phyloP scores from a whole-genome alignment of 1,139 yeast species.

The Suhomyces bolitotheri region DNA sequence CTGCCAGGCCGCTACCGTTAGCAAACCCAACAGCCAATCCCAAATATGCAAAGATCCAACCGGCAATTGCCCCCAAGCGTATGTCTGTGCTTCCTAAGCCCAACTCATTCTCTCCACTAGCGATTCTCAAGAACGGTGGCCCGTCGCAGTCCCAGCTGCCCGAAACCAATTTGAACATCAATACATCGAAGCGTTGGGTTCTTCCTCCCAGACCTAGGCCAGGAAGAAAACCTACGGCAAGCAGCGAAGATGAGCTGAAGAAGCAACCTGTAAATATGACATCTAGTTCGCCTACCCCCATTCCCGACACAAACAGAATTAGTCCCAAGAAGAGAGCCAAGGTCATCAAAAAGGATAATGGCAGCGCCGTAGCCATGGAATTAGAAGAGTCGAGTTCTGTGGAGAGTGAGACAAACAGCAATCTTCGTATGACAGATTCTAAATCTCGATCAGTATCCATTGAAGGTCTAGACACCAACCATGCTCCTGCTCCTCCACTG shows the following conservation, averaged over 20 bases:
- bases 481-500: conserved; percentile 10
- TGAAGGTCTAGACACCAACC: conserved; percentile 1
- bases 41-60: conserved; percentile 42
- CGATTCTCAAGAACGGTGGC: conserved; percentile 14
- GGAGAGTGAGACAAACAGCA: not conserved
- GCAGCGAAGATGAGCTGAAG: conserved; percentile 15
- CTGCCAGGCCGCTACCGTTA: not conserved
- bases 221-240: conserved; percentile 48
- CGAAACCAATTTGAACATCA: conserved; percentile 31
- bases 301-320: conserved; percentile 1
- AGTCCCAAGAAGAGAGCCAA: conserved; percentile 17
- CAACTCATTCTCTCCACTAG: conserved; percentile 18
- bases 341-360: conserved; percentile 10
- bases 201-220: conserved; percentile 67
- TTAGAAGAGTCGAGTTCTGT: not conserved
- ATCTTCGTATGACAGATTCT: too few relatives aligned
- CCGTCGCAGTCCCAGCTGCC: conserved; percentile 16
- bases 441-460: not conserved
- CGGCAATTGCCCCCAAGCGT: conserved; percentile 44
- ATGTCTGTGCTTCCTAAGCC: conserved; percentile 33
- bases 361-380: conserved; percentile 9
- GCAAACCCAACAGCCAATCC: conserved; percentile 7
- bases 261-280: not conserved
- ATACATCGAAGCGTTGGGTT: conserved; percentile 62
- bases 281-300: not conserved